Conservation (phyloP, 2,329 filamentous ascomycete species). For the Botrytis byssoidea region DNA sequence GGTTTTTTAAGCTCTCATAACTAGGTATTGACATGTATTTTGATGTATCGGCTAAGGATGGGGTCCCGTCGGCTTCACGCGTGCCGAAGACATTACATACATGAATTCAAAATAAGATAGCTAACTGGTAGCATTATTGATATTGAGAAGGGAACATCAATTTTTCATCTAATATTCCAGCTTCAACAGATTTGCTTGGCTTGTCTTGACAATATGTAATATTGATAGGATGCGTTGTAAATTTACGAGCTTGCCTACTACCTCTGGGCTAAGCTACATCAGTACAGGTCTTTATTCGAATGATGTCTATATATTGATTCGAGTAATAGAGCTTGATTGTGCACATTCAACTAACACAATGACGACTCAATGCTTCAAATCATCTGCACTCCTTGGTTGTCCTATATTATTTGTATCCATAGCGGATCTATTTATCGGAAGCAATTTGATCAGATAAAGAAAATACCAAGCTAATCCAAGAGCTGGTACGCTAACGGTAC, state of each 20-base stretch:
- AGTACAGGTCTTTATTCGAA: no score
- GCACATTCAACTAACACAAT: no score
- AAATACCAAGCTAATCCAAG: not conserved
- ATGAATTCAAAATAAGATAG: no score
- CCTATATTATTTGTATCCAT: not conserved
- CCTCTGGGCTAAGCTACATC: no score
- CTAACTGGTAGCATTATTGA: no score
- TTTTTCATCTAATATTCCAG: not conserved
- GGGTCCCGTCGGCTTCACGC: not conserved
- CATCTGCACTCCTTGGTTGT: not conserved
- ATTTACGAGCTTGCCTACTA: no score
- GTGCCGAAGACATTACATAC: not conserved
- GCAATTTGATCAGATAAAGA: not conserved
- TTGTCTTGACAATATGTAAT: not conserved
- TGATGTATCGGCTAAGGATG: not conserved
- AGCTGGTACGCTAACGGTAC: slow-evolving; percentile 5
- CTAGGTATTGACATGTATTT: not conserved
- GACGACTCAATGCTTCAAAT: no score
- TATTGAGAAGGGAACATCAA: not conserved
- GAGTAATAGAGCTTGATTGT: not conserved
- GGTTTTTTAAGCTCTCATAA: not conserved
- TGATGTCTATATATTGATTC: no score
- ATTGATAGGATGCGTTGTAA: not conserved
- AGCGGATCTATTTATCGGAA: fast-evolving
- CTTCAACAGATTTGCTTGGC: not conserved